Evolutionary conservation across 208 protist species (phyloP).

Genomic region (Wallacemonas sp.): DNA sequence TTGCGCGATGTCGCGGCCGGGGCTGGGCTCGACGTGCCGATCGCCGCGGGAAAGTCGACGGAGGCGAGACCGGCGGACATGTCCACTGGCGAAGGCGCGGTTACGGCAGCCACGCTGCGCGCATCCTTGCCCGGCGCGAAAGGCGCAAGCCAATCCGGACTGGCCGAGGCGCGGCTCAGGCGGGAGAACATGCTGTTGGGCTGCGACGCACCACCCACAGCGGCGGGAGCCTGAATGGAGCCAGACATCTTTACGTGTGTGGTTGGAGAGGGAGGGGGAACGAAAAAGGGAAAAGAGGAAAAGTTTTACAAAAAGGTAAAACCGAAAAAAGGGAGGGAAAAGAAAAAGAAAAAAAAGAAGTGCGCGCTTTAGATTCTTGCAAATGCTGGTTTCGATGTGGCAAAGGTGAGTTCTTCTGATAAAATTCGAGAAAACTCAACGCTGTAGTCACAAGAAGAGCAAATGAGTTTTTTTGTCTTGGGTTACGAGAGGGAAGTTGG

Average conservation of each 20-base stretch:
- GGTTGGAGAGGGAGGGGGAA: not conserved
- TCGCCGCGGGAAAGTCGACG: slow-evolving; percentile 21
- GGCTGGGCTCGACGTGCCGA: not conserved
- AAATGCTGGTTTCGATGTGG: no score
- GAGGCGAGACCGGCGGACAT: slow-evolving; percentile 18
- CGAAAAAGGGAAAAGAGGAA: not conserved
- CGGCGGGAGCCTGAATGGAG: not conserved
- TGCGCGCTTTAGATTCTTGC: not conserved
- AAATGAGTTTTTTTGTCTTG: no score
- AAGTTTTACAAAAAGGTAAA: no score
- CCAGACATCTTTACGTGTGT: not conserved
- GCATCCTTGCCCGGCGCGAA: slow-evolving; percentile 27
- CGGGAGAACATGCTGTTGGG: slow-evolving; percentile 29
- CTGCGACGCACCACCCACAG: slow-evolving; percentile 6
- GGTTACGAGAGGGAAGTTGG: not conserved
- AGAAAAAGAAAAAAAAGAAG: slow-evolving; percentile 7
- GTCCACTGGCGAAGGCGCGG: slow-evolving; percentile 23
- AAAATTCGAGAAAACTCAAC: no score
- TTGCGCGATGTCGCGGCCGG: slow-evolving; percentile 16
- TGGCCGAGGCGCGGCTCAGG: slow-evolving; percentile 48
- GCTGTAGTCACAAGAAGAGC: no score
- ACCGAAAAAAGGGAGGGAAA: not conserved
- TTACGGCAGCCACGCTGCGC: slow-evolving; percentile 19
- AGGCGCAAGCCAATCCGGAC: slow-evolving; percentile 62
- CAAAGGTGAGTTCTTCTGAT: no score